These are phyloP conservation scores for Cupressus sempervirens DNA, from an alignment of 75 land plant species.

Conservation along the genomic window DNA sequence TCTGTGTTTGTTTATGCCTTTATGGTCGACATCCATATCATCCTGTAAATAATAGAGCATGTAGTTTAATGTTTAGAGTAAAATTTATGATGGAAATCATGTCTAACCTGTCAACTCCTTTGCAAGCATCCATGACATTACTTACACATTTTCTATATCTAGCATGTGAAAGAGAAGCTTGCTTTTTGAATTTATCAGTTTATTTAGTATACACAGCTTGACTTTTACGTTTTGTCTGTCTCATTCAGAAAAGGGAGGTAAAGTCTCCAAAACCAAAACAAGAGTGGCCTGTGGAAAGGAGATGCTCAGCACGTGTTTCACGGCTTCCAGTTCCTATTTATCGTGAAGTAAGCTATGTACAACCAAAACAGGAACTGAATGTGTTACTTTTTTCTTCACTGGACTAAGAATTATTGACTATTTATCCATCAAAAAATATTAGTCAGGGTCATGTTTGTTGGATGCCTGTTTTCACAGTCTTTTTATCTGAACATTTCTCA, in stretches of 20 bases:
- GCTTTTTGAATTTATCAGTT: background rate
- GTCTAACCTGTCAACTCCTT: background rate
- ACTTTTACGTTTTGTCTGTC: background rate
- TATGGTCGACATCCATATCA: background rate
- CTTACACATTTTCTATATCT: background rate
- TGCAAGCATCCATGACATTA: background rate
- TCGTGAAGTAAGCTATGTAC: slow-evolving; percentile 27
- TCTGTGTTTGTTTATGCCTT: background rate
- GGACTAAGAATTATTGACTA: background rate
- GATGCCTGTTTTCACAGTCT: background rate
- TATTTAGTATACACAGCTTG: background rate
- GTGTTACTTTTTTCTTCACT: background rate
- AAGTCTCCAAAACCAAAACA: slow-evolving; percentile 15
- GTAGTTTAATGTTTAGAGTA: background rate
- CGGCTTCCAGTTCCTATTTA: slow-evolving; percentile 41
- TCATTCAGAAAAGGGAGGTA: slow-evolving; percentile 17
- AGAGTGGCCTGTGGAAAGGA: slow-evolving; percentile 16
- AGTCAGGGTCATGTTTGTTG: background rate
- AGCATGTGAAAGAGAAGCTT: background rate
- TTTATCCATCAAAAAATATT: background rate
- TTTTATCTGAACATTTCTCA: background rate
- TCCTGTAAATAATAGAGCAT: background rate
- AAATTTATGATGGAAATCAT: background rate
- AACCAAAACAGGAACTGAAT: background rate
- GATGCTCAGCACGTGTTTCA: slow-evolving; percentile 60